Evolutionary conservation across 331 rosid species (phyloP), one percentile per base, ranked within the genome.

Genomic region (Malus hybrid): DNA sequence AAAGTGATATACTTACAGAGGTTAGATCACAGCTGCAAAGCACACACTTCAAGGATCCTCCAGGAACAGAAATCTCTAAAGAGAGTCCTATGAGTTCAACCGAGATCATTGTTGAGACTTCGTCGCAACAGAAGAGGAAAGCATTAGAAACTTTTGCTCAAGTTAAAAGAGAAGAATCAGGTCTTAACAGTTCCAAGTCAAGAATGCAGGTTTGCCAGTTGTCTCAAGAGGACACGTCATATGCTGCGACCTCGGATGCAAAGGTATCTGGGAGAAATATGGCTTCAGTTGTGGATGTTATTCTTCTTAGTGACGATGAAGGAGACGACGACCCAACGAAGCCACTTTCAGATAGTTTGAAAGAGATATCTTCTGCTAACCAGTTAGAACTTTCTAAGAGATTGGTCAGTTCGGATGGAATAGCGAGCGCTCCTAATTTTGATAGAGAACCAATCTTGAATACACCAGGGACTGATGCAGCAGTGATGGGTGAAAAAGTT

Each of bases 291-390:
- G 86, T 80, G 53, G 61, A 76, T 84, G 60, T 92, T 72, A 95
- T 95, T 75, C 82, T 88, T 83, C 90, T 90, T 50, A 92, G 96
- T 72, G 97, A 95, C 14, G 97, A 94, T 71, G 96, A 92, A 77
- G 83, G 79, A 72, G 93, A 86, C 79, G 97, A 84, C 81, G 89
- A 83, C 66, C 83, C 75, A 34, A 81, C 79, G 78, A 78, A 81
- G 78, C 64, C 68, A 15, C 71, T 79, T 74, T 71, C 90, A 77
- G 84, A 80, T 77, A 72, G 79, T 61, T 72, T 70, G 80, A 81
- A 70, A 46, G 92, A 80, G 68, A 77, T 70, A 52, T 80, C 66
- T 67, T 77, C 70, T 57, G 80, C 77, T 13, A 77, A 77, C 48
- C 48, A 28, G 39, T n/a, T 68, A 70, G 83, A 80, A 56, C 72